Percentiles rank a stretch among this genome's conserved stretches.
phyloP scores from a whole-genome alignment of 805 yeast genomes.

The Ogataea neopini region DNA sequence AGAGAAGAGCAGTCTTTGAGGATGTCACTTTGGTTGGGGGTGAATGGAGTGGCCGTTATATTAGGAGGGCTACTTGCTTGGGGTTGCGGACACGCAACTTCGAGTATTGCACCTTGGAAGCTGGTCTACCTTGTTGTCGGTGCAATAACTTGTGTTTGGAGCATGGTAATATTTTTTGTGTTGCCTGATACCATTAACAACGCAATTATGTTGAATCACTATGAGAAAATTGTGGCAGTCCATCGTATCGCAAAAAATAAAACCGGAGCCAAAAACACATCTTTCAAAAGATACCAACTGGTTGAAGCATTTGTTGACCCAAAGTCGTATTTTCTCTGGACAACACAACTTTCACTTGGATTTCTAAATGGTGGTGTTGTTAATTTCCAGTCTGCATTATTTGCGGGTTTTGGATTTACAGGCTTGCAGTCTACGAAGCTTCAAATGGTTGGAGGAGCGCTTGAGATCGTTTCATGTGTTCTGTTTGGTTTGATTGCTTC shows the following conservation, averaged over 20 bases:
- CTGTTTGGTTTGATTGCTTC: constrained; percentile 21
- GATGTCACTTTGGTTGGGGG: constrained; percentile 42
- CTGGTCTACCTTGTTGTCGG: constrained; percentile 30
- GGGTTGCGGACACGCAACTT: constrained; percentile 42
- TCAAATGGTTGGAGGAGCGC: constrained; percentile 9
- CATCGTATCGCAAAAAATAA: constrained; percentile 29
- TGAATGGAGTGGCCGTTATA: constrained; percentile 47
- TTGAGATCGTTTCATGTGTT: constrained; percentile 18
- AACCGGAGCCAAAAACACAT: constrained; percentile 31
- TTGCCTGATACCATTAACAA: constrained; percentile 32
- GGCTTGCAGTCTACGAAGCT: constrained; percentile 11
- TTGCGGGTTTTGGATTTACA: constrained; percentile 19
- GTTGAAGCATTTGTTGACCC: constrained; percentile 25
- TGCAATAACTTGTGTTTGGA: constrained; percentile 41
- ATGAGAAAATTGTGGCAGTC: constrained; percentile 27
- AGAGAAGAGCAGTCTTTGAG: constrained; percentile 37
- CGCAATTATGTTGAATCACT: constrained; percentile 29
- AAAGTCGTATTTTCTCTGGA: constrained; percentile 28
- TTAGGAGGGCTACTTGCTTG: constrained; percentile 54
- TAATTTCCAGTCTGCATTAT: constrained; percentile 30
- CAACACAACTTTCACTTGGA: constrained; percentile 15
- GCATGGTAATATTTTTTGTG: constrained; percentile 25
- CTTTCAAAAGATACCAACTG: constrained; percentile 28
- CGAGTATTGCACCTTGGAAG: constrained; percentile 25
- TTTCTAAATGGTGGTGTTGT: constrained; percentile 32